Conservation (phyloP, 1,139 yeast genomes). For the Saccharomyces pastorianus region DNA sequence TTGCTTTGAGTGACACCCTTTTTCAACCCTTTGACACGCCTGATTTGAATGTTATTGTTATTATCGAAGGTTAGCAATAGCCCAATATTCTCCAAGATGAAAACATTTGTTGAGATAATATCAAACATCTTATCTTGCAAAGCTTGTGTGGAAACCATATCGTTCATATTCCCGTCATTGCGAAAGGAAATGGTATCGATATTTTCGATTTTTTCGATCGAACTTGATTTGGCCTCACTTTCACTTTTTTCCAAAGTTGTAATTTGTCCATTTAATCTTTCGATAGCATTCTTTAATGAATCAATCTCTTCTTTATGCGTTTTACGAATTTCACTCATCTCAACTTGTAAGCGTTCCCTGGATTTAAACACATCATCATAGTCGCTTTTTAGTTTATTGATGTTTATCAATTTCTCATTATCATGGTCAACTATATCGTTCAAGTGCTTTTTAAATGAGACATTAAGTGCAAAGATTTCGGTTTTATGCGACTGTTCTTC, state of each 20-base stretch:
- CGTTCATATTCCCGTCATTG: neutral
- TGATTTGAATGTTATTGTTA: conserved; percentile 35
- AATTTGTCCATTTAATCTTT: neutral
- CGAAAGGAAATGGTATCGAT: neutral
- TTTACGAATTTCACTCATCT: neutral
- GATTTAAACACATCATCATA: neutral
- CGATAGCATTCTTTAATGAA: neutral
- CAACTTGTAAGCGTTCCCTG: neutral
- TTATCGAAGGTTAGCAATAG: conserved; percentile 39
- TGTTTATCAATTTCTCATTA: neutral
- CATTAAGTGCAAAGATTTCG: conserved; percentile 25
- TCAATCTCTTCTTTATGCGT: neutral
- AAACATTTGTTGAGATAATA: conserved; percentile 29
- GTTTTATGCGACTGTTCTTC: neutral
- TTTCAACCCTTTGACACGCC: conserved; percentile 64
- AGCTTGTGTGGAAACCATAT: neutral
- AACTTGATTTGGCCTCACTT: neutral
- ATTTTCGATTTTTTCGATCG: neutral
- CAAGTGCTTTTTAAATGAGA: neutral
- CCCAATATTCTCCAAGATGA: conserved; percentile 70
- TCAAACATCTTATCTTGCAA: conserved; percentile 18
- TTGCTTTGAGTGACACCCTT: conserved; percentile 27
- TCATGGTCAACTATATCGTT: neutral
- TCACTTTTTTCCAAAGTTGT: neutral
- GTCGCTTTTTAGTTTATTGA: neutral